phyloP scores from a whole-genome alignment of 164 flowering plant species.

The Stephania japonica region DNA sequence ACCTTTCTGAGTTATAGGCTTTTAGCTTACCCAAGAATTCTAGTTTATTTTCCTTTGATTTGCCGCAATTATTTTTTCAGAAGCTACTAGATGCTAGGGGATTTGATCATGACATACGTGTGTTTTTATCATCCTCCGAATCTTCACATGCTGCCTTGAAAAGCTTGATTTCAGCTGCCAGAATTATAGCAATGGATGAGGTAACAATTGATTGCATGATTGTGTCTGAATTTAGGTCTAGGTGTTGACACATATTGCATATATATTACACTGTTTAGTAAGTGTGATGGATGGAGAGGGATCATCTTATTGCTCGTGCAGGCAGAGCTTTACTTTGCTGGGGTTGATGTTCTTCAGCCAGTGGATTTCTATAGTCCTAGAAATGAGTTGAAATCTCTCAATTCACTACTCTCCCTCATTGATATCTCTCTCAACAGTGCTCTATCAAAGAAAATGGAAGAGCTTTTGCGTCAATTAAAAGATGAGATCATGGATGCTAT shows the following conservation, averaged over 20 bases:
- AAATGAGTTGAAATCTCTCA: constrained; percentile 79
- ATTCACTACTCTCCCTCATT: constrained; percentile 42
- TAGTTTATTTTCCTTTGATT: background rate
- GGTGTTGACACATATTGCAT: background rate
- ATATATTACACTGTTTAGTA: background rate
- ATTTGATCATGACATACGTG: constrained; percentile 26
- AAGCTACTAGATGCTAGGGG: constrained; percentile 42
- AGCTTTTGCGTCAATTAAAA: constrained; percentile 31
- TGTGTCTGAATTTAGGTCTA: background rate
- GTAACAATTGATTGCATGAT: constrained; percentile 23
- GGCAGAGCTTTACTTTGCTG: constrained; percentile 77
- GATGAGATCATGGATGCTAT: constrained; percentile 33
- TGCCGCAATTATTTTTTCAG: too few species aligned
- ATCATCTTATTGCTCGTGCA: constrained; percentile 28
- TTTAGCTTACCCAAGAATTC: background rate
- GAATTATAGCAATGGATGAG: constrained; percentile 68
- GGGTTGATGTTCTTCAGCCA: constrained; percentile 23
- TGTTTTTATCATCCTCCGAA: constrained; percentile 25
- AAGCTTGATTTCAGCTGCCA: constrained; percentile 43
- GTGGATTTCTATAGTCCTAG: constrained; percentile 43
- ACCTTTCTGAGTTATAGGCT: background rate
- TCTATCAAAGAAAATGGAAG: constrained; percentile 7
- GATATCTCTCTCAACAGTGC: constrained; percentile 23
- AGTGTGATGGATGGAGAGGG: background rate
- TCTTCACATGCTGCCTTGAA: constrained; percentile 27